phyloP scores from a whole-genome alignment of 257 asterid genomes.

The Nyctanthes arbortristis region DNA sequence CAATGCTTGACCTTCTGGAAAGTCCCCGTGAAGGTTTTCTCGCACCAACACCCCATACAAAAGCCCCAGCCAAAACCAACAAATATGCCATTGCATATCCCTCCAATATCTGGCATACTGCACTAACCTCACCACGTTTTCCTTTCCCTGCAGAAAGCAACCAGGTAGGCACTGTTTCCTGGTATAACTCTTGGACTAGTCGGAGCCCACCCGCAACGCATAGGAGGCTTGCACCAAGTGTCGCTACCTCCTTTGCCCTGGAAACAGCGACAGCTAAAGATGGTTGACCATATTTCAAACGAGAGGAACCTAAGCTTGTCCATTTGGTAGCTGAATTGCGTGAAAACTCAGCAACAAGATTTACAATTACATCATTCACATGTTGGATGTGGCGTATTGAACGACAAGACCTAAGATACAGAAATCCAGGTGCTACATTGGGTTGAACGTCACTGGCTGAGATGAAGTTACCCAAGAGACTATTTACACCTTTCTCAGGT shows the following conservation, averaged over 20 bases:
- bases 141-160: conserved; percentile 7
- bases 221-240: conserved; percentile 21
- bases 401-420: conserved; percentile 17
- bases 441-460: conserved; percentile 6
- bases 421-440: conserved; percentile 26
- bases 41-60: conserved; percentile 17
- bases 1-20: neutral
- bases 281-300: conserved; percentile 15
- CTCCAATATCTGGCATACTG: conserved; percentile 9
- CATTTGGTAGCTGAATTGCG: conserved; percentile 6
- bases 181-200: conserved; percentile 3
- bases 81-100: conserved; percentile 24
- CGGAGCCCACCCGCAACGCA: conserved; percentile 17
- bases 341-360: conserved; percentile 1
- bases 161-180: conserved; percentile 21
- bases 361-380: conserved; percentile 20
- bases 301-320: conserved; percentile 3
- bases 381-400: conserved; percentile 7
- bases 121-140: neutral
- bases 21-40: conserved; percentile 1
- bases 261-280: conserved; percentile 13
- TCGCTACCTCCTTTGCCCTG: conserved; percentile 5
- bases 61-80: conserved; percentile 18
- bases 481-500: conserved; percentile 12
- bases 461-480: conserved; percentile 14